phyloP scores from a whole-genome alignment of 2,329 filamentous ascomycete species.

The Diplodia corticola region DNA sequence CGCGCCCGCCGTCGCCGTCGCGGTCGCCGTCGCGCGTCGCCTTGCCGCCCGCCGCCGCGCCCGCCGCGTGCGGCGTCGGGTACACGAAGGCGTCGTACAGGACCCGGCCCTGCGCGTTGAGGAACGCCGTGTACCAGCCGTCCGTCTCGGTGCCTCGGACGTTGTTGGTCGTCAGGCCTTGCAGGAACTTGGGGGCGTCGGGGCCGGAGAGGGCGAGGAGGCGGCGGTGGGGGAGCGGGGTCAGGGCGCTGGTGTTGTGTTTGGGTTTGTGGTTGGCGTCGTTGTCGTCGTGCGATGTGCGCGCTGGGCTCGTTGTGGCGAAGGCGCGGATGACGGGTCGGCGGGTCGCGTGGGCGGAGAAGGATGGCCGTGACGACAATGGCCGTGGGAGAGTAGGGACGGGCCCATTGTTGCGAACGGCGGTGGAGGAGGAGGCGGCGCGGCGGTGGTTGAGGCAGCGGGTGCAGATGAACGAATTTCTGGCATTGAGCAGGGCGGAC shows the following conservation, averaged over 20 bases:
- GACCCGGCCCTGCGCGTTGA: constrained; percentile 79
- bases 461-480: background rate
- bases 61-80: constrained; percentile 30
- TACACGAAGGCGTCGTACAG: constrained; percentile 92
- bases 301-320: background rate
- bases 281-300: background rate
- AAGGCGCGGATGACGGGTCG: background rate
- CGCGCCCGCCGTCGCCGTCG: no score
- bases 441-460: constrained; percentile 10
- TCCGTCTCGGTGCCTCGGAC: constrained; percentile 39
- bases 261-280: background rate
- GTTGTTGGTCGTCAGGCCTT: constrained; percentile 80
- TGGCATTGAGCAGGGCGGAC: background rate
- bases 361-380: background rate
- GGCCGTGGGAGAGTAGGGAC: background rate
- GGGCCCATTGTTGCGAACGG: background rate
- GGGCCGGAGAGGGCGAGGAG: constrained; percentile 77
- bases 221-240: constrained; percentile 67
- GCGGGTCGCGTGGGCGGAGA: background rate
- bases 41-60: constrained; percentile 14
- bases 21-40: constrained; percentile 14
- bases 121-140: constrained; percentile 70
- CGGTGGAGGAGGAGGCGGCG: background rate
- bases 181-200: constrained; percentile 81
- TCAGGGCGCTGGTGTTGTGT: constrained; percentile 29